Percentiles rank a stretch among this genome's conserved stretches.
Conservation (phyloP, 495 filamentous ascomycete species). For the Darksidea phi region DNA sequence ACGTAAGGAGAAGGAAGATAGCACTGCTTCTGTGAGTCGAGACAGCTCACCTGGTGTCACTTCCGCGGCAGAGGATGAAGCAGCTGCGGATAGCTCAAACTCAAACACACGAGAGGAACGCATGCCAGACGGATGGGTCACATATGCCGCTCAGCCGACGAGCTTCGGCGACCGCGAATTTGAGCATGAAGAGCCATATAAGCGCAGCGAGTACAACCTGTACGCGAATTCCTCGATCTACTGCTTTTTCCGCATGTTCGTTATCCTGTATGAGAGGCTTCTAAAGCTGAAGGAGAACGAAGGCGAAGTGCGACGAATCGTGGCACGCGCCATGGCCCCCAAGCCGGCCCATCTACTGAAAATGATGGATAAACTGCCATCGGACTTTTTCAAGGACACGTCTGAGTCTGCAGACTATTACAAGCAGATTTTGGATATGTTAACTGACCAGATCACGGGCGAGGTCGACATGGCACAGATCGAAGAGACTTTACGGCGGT, state of each 20-base stretch:
- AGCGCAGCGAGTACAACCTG: conserved; percentile 74
- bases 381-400: conserved; percentile 76
- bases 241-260: conserved; percentile 89
- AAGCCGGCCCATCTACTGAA: conserved; percentile 81
- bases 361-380: conserved; percentile 71
- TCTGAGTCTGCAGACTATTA: conserved; percentile 65
- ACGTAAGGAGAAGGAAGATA: conserved; percentile 69
- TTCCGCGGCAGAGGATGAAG: conserved; percentile 66
- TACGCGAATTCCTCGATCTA: conserved; percentile 88
- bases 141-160: conserved; percentile 56
- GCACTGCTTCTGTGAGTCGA: conserved; percentile 69
- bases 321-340: conserved; percentile 62
- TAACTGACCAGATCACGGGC: conserved; percentile 65
- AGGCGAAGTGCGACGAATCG: conserved; percentile 66
- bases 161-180: conserved; percentile 56
- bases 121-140: conserved; percentile 57
- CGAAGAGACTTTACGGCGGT: conserved; percentile 85
- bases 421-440: conserved; percentile 65
- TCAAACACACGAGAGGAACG: conserved; percentile 38
- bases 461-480: conserved; percentile 77
- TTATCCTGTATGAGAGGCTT: conserved; percentile 81
- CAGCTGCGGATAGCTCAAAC: conserved; percentile 40
- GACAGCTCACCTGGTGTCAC: conserved; percentile 81
- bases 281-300: conserved; percentile 76
- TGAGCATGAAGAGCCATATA: conserved; percentile 76